These are phyloP conservation scores for Onygena corvina DNA, from an alignment of 2,329 filamentous ascomycete species.

Conservation along the genomic window DNA sequence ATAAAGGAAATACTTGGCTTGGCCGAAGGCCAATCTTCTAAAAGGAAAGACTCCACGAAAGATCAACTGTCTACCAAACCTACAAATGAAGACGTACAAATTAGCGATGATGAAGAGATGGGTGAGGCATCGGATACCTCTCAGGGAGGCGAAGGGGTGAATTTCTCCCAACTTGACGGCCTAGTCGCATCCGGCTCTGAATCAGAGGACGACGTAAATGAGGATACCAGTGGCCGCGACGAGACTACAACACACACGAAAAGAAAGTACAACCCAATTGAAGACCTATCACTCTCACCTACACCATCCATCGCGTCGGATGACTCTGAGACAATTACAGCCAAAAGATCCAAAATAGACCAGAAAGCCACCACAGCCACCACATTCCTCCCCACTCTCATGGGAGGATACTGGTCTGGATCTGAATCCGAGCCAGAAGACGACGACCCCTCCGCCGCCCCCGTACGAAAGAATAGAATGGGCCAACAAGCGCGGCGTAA, in stretches of 20 bases:
- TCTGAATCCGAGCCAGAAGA: conserved; percentile 45
- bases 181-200: conserved; percentile 23
- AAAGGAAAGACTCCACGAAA: conserved; percentile 7
- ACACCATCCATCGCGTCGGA: conserved; percentile 24
- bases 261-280: conserved; percentile 13
- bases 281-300: conserved; percentile 25
- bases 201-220: conserved; percentile 19
- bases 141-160: not conserved
- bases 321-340: conserved; percentile 17
- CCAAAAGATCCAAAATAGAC: conserved; percentile 14
- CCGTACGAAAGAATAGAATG: conserved; percentile 47
- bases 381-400: conserved; percentile 49
- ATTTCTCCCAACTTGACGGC: conserved; percentile 25
- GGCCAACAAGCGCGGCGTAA: conserved; percentile 51
- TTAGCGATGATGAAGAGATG: not conserved
- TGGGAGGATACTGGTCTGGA: conserved; percentile 52
- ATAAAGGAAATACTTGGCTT: conserved; percentile 29
- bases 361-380: conserved; percentile 29
- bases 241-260: conserved; percentile 12
- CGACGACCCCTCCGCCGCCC: conserved; percentile 30
- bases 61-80: not conserved
- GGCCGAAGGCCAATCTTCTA: not conserved
- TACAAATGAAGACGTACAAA: conserved; percentile 3
- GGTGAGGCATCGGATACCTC: not conserved
- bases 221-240: not conserved